These are phyloP conservation scores for Gaillardinia entomophila DNA, from an alignment of 805 yeast species.

Conservation along the genomic window DNA sequence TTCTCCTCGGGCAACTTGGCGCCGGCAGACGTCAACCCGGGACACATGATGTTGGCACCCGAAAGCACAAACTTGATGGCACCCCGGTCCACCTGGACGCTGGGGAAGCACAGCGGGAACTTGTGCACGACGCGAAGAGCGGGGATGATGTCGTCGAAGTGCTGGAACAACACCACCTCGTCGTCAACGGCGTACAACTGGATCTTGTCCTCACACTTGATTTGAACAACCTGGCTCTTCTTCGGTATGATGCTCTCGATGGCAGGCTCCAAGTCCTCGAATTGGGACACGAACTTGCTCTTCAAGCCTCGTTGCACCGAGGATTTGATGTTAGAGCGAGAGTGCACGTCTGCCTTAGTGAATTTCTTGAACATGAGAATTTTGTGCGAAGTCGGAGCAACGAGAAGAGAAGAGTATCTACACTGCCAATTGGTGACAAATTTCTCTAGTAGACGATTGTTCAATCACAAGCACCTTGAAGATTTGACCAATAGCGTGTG, in stretches of 20 bases:
- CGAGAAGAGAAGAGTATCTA: constrained; percentile 1
- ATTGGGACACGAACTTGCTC: constrained; percentile 64
- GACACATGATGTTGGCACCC: constrained; percentile 97
- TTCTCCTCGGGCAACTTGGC: constrained; percentile 76
- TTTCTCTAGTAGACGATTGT: too few species aligned
- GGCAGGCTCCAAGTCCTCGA: constrained; percentile 65
- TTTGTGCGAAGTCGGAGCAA: constrained; percentile 4
- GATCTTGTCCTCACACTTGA: constrained; percentile 87
- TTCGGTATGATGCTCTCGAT: constrained; percentile 85
- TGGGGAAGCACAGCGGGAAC: constrained; percentile 78
- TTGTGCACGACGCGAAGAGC: constrained; percentile 69
- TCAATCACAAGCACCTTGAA: too few species aligned
- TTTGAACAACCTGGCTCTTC: constrained; percentile 71
- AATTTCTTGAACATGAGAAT: constrained; percentile 52
- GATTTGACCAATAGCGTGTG: too few species aligned
- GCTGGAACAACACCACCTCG: constrained; percentile 73
- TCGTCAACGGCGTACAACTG: constrained; percentile 69
- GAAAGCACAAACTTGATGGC: constrained; percentile 93
- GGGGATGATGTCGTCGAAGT: constrained; percentile 76
- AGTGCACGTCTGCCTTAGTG: constrained; percentile 80
- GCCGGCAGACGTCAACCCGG: constrained; percentile 84
- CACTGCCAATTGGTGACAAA: too few species aligned
- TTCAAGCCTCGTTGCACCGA: constrained; percentile 91
- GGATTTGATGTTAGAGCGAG: constrained; percentile 86
- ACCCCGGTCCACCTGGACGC: constrained; percentile 89